phyloP scores from a whole-genome alignment of 441 rosid genomes.

The Populus trichocarpa region DNA sequence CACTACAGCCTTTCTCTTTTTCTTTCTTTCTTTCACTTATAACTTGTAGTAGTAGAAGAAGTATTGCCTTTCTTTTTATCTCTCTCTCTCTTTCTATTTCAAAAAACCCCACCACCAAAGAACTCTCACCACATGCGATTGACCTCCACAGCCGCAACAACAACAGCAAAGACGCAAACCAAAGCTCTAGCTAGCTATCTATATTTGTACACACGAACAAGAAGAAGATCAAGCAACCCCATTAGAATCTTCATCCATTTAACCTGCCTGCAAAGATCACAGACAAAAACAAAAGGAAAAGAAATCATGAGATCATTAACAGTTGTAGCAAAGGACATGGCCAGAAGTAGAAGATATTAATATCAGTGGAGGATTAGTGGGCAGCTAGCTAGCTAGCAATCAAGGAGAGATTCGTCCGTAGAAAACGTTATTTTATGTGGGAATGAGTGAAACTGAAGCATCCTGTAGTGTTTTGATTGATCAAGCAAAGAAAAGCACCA shows the following conservation, averaged over 20 bases:
- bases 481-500: slow-evolving; percentile 38
- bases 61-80: slow-evolving; percentile 6
- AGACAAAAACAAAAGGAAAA: slow-evolving; percentile 1
- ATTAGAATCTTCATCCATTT: slow-evolving; percentile 46
- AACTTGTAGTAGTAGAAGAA: not conserved
- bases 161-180: slow-evolving; percentile 15
- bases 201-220: not conserved
- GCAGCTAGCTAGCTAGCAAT: not conserved
- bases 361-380: not conserved
- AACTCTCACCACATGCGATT: slow-evolving; percentile 5
- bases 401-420: slow-evolving; percentile 4
- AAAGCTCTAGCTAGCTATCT: slow-evolving; percentile 1
- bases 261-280: slow-evolving; percentile 32
- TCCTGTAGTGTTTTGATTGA: slow-evolving; percentile 23
- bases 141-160: slow-evolving; percentile 5
- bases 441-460: slow-evolving; percentile 40
- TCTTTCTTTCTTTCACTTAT: not conserved
- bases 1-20: slow-evolving; percentile 22
- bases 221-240: slow-evolving; percentile 27
- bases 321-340: slow-evolving; percentile 20
- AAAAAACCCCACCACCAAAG: slow-evolving; percentile 28
- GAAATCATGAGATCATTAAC: slow-evolving; percentile 6
- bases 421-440: slow-evolving; percentile 78
- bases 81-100: not conserved
- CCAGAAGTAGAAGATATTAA: slow-evolving; percentile 13